Conservation (phyloP, 148 eudicot genomes). For the Camellia japonica region DNA sequence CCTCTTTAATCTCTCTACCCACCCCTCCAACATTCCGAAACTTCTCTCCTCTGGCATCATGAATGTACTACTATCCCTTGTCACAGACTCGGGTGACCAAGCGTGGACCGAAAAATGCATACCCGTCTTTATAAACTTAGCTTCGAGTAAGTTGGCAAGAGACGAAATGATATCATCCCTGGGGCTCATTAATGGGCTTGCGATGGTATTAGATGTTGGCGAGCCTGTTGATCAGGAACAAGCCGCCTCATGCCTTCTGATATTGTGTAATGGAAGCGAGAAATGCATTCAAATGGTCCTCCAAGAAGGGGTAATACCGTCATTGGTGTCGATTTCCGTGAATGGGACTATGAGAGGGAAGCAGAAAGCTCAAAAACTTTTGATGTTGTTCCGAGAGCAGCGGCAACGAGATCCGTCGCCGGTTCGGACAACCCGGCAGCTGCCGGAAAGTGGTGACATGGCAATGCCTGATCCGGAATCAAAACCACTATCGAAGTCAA, state of each 20-base stretch:
- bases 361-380: slow-evolving; percentile 86
- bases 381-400: slow-evolving; percentile 87
- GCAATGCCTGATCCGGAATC: slow-evolving; percentile 21
- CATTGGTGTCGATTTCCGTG: slow-evolving; percentile 79
- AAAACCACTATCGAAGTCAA: slow-evolving; percentile 49
- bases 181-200: slow-evolving; percentile 58
- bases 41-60: slow-evolving; percentile 72
- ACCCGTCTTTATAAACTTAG: slow-evolving; percentile 72
- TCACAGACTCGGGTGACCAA: slow-evolving; percentile 48
- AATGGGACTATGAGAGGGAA: slow-evolving; percentile 91
- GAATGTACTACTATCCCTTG: slow-evolving; percentile 45
- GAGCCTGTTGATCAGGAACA: slow-evolving; percentile 92
- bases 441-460: slow-evolving; percentile 8
- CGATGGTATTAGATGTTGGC: slow-evolving; percentile 65
- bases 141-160: slow-evolving; percentile 50
- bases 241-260: slow-evolving; percentile 73
- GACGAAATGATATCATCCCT: slow-evolving; percentile 48
- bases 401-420: slow-evolving; percentile 64
- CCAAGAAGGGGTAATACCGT: slow-evolving; percentile 95
- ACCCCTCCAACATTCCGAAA: slow-evolving; percentile 52
- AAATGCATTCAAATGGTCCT: slow-evolving; percentile 80
- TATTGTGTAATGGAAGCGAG: slow-evolving; percentile 66
- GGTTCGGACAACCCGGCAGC: slow-evolving; percentile 19
- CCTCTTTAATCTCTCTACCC: slow-evolving; percentile 70
- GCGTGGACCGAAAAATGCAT: slow-evolving; percentile 78